Evolutionary conservation across 495 filamentous ascomycete genomes (phyloP), one percentile per base, ranked within the genome.

Genomic region (Aspergillus haitiensis): DNA sequence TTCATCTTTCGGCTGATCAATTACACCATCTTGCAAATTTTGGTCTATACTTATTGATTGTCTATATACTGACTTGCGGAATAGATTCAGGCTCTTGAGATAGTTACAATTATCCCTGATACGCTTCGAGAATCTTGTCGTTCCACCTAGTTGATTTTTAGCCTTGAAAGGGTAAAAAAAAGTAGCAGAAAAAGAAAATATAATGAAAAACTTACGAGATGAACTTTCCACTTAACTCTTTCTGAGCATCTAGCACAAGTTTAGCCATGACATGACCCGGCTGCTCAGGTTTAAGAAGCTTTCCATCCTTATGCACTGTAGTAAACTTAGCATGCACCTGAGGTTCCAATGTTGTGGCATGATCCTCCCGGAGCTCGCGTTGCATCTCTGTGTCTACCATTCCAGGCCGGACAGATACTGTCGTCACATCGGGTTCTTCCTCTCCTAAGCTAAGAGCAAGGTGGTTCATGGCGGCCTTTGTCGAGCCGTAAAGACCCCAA

Each of bases 351-450:
- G 72, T 78, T 0, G 70, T 70, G 34, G 73, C 70, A 65, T 93
- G 90, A 52, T 84, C 78, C 42, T 93, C 87, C 56, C 94, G 79
- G 36, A 98, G 79, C 48, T 88, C 84, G 48, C 82, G 82, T 71
- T 97, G 94, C 94, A 98, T 98, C 42, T 91, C 89, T 2, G 94
- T 98, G 68, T 97, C 89, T 31, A 94, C 86, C 58, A 91, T 87
- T 6, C 94, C 94, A 0, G 94, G 94, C 44, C 88, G 83, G 47
- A 98, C 77, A 0, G 84, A 73, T 3, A 98, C 69, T 7, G 81
- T 82, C 3, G 82, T 88, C 53, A 96, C 82, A 13, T 87, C 81
- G 7, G 89, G 85, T 72, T 97, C 94, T 64, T 98, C 94, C 8
- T 78, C 80, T 1, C 84, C 87, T 21, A 98, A 62, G 15, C 89